Conservation (phyloP, 148 eudicot genomes). For the Rhododendron griersonianum region DNA sequence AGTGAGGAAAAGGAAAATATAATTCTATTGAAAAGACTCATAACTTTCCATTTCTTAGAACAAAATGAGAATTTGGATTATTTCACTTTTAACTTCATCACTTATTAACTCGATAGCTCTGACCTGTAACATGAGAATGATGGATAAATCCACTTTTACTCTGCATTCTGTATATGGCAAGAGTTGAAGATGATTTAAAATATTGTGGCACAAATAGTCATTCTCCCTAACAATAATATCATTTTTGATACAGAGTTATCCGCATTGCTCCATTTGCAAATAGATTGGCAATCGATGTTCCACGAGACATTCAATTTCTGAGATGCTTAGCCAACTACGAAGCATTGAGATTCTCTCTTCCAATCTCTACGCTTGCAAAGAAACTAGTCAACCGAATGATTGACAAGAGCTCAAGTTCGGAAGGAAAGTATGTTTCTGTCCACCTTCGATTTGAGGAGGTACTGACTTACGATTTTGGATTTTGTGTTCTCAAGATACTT, state of each 20-base stretch:
- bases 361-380: conserved; percentile 57
- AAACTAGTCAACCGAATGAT: conserved; percentile 52
- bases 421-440: conserved; percentile 67
- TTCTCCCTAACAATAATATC: background rate
- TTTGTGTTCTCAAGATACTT: background rate
- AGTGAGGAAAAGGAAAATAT: background rate
- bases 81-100: background rate
- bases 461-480: background rate
- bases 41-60: background rate
- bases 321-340: conserved; percentile 80
- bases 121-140: background rate
- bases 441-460: conserved; percentile 98
- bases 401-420: conserved; percentile 43
- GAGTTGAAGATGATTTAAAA: background rate
- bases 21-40: background rate
- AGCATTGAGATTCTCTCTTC: conserved; percentile 66
- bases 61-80: background rate
- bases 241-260: conserved; percentile 45
- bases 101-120: background rate
- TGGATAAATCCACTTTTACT: background rate
- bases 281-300: conserved; percentile 65
- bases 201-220: background rate
- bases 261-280: conserved; percentile 89
- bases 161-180: background rate
- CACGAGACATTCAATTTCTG: conserved; percentile 57